Base-by-base conservation (phyloP, 78 protist genomes). In the slime mould (Dictyostelium discoideum) region DNA sequence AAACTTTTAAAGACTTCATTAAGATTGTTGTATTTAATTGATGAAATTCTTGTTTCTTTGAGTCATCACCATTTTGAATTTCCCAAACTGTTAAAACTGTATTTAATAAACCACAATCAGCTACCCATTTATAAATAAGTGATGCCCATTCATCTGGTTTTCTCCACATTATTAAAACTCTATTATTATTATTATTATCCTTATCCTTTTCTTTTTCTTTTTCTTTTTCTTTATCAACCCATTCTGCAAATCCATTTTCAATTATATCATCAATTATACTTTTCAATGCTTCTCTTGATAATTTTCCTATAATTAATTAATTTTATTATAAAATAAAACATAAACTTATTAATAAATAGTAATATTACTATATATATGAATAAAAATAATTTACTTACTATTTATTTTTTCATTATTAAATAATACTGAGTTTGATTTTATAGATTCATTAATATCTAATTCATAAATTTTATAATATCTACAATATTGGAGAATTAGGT, bases 121-220 rank as follows among this genome's bases (percentile, higher is more conserved):
- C 7, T 29, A 95, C 97, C 97, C 97, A 95, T 77, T 87, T 39
- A 92, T 95, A 95, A 5, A 95, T 44, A 1, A 89, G 14, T 5
- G 89, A 37, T 32, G 97, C 94, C 97, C 97, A 95, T 44, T 95
- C 94, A 4, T 95, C 97, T 29, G 93, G 93, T 50, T 95, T 95
- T 72, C 97, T 76, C 97, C 97, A 95, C 93, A 83, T 54, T 48
- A 95, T 76, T 10, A 84, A 48, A 44, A 79, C 83, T 72, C 81
- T 26, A 57, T 37, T 95, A 24, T 74, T 74, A n/a, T n/a, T n/a
- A n/a, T n/a, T n/a, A n/a, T n/a, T n/a, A n/a, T n/a, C n/a, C n/a
- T n/a, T n/a, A 39, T 32, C 42, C 4, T 32, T 74, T 3, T 69
- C 24, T n/a, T 67, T 67, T 26, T 69, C 78, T 76, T 39, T 39